Evolutionary conservation across 805 yeast species (phyloP), one percentile per base, ranked within the genome.

Genomic region (Metschnikowia gruessii): DNA sequence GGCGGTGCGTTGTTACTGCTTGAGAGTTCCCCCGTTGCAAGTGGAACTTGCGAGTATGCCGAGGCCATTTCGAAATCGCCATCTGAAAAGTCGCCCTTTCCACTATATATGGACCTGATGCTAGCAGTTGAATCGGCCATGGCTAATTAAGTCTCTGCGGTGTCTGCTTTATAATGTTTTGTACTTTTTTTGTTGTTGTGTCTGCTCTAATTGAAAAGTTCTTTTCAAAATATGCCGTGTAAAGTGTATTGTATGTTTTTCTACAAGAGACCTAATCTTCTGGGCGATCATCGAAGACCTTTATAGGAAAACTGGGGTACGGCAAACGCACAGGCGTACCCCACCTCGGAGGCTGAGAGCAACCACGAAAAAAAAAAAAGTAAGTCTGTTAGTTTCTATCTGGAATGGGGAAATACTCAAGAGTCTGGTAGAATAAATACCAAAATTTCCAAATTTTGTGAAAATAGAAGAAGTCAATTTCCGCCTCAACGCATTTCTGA

Each of bases 111-210:
- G 15, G 74, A 68, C 49, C 62, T 67, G 29, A 70, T 61, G 46
- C 73, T 68, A 36, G 75, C 75, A 10, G 68, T 70, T n/a, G 74
- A 72, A 46, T 70, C 70, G 31, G 74, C 61, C 75, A 70, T 70
- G 11, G 33, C 48, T 10, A 38, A 16, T 30, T 10, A 38, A 16
- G 8, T 13, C 9, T 30, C 17, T 26, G 12, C 3, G 28, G n/a
- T n/a, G n/a, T n/a, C n/a, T n/a, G n/a, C n/a, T n/a, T n/a, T n/a
- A n/a, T n/a, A n/a, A n/a, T 34, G 7, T 30, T 33, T 33, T 15
- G 24, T 21, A 7, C 7, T 17, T 10, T 4, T 36, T 36, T 36
- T 36, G 2, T 13, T 13, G 2, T 12, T 21, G 9, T 21, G 2
- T 36, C 5, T 36, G 22, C 22, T 13, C 28, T 21, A 26, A 7